These are phyloP conservation scores for Penicillium sp. DNA, from an alignment of 2,329 filamentous ascomycete species.

Conservation along the genomic window DNA sequence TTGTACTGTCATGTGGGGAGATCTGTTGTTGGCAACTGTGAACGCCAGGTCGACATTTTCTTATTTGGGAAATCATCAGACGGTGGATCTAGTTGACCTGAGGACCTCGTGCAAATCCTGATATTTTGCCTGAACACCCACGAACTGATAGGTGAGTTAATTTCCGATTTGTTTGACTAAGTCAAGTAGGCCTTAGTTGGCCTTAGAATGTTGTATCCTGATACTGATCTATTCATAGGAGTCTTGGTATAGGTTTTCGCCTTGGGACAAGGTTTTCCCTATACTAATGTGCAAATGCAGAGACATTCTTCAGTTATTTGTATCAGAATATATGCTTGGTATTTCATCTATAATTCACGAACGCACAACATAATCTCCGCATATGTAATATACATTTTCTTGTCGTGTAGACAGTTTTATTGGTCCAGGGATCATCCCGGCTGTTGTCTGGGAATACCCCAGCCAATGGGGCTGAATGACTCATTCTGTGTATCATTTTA, in stretches of 20 bases:
- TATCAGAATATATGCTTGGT: not conserved
- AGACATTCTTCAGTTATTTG: not conserved
- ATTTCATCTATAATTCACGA: not conserved
- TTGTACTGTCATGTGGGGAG: not conserved
- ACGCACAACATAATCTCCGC: too few relatives aligned
- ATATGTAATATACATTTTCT: too few relatives aligned
- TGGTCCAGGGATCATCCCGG: not conserved
- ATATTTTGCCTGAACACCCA: too few relatives aligned
- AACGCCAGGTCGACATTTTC: not conserved
- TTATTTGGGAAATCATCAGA: not conserved
- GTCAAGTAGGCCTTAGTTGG: not conserved
- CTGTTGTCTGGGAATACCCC: not conserved
- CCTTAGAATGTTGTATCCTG: not conserved
- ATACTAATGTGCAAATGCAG: conserved; percentile 2
- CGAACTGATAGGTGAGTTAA: too few relatives aligned
- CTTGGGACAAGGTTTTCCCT: not conserved
- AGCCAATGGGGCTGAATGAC: not conserved
- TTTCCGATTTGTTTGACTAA: too few relatives aligned
- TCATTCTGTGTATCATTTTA: not conserved
- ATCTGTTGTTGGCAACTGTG: not conserved
- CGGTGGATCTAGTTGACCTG: not conserved
- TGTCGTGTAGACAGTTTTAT: too few relatives aligned
- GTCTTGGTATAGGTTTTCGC: conserved; percentile 1
- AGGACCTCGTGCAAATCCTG: not conserved
- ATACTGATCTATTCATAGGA: not conserved